A percentile compares a stretch with the other conserved stretches of the same genome.
Conservation (phyloP, 257 asterid genomes). For the Rehmannia glutinosa region DNA sequence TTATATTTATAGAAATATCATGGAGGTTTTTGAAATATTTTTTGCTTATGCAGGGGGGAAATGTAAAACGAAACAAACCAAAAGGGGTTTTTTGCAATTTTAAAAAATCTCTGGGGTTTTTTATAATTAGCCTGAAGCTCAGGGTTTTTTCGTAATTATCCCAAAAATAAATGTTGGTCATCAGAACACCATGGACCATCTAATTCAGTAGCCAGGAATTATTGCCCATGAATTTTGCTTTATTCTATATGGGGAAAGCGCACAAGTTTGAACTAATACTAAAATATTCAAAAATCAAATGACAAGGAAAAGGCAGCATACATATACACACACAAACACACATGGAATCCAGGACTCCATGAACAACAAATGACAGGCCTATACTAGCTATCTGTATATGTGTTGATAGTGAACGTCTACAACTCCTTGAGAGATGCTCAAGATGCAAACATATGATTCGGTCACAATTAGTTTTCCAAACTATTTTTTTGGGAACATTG, state of each 20-base stretch:
- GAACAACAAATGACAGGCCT: neutral
- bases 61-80: no score
- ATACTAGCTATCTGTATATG: neutral
- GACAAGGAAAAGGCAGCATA: neutral
- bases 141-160: no score
- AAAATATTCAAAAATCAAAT: neutral
- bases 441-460: constrained; percentile 1
- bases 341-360: neutral
- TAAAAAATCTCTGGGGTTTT: no score
- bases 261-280: neutral
- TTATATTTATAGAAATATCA: no score
- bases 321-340: no score
- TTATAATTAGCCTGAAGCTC: no score
- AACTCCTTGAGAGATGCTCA: neutral
- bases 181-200: neutral
- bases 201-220: no score
- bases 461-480: neutral
- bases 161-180: neutral
- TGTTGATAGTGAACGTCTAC: neutral
- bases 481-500: neutral
- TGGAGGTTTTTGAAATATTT: no score
- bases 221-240: no score
- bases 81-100: no score
- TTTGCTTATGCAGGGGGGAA: no score
- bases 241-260: no score